Evolutionary conservation across 371 early-diverging fungal genomes (phyloP).

Genomic region (Nematocida sp.): DNA sequence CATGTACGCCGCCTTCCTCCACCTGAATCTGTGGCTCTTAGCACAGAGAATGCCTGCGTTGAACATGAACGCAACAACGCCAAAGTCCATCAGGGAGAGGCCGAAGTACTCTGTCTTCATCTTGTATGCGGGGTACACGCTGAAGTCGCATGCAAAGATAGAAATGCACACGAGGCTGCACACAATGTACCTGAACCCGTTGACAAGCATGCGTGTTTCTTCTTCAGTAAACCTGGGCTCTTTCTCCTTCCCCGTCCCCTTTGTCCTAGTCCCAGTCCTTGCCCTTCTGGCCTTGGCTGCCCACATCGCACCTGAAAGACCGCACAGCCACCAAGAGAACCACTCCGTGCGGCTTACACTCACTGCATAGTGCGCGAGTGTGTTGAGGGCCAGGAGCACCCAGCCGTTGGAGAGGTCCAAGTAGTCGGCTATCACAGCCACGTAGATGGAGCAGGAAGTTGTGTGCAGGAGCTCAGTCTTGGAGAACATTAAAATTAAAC

Average conservation of each 20-base stretch:
- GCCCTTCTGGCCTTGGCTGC: no score
- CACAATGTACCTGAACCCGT: constrained; percentile 38
- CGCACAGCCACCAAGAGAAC: no score
- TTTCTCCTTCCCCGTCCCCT: no score
- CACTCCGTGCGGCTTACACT: neutral
- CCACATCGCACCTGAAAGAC: no score
- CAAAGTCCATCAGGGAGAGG: constrained; percentile 62
- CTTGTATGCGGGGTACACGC: constrained; percentile 52
- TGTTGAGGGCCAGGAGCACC: neutral
- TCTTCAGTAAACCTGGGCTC: no score
- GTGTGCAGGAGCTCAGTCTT: constrained; percentile 30
- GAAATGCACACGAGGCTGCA: constrained; percentile 52
- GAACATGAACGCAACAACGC: constrained; percentile 60
- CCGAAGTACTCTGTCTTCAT: constrained; percentile 55
- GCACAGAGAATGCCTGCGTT: constrained; percentile 52
- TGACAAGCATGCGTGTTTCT: neutral
- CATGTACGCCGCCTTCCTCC: constrained; percentile 28
- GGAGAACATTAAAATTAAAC: constrained; percentile 9
- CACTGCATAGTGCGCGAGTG: constrained; percentile 27
- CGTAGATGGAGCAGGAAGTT: constrained; percentile 17
- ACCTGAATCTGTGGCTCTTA: constrained; percentile 1
- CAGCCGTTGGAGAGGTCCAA: constrained; percentile 12
- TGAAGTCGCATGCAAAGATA: constrained; percentile 61
- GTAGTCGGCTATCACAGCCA: constrained; percentile 2
- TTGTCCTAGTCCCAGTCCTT: no score